Evolutionary conservation across 2,329 filamentous ascomycete genomes (phyloP), one percentile per base, ranked within the genome.

Genomic region (Beauveria sp.): DNA sequence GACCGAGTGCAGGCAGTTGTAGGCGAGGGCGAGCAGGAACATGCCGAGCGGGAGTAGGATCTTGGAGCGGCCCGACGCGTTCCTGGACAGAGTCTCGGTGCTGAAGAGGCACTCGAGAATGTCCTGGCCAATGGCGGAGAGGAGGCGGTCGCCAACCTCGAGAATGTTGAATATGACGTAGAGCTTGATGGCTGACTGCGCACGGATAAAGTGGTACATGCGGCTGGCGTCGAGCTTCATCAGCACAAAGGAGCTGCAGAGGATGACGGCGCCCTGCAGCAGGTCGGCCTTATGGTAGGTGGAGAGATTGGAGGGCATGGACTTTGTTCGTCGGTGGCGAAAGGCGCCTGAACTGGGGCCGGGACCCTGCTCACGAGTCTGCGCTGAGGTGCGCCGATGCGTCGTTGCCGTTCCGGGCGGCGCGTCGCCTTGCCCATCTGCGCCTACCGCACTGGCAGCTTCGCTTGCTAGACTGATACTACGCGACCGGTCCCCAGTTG

Each of bases 111-210:
- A 98, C 73, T 99, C 95, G 5, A 98, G 84, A 1, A 99, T 90
- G 73, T 99, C 96, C 73, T 99, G 96, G 0, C 95, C 95, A 3
- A 99, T 81, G 0, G 95, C 93, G 0, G 91, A 91, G 34, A 98
- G 85, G 0, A 99, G 82, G 8, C 93, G 88, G 74, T 99, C 95
- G 60, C 89, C 89, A 2, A 96, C 90, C 75, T 99, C 95, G 5
- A 99, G 84, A 40, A 97, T 90, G 70, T 99, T 99, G 80, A 96
- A 99, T 61, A 99, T 98, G 63, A 99, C 95, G 73, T 99, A 99
- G 12, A 99, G 83, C 72, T 99, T 99, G 77, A 99, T 97, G 8
- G 93, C 93, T 1, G 93, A 93, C 74, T 99, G 95, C 0, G 92
- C 95, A 52, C 93, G 88, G 68, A 99, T 96, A 69, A 93, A 93